Conservation (phyloP, 2,329 filamentous ascomycete genomes). For the Hypoxylon sp. region DNA sequence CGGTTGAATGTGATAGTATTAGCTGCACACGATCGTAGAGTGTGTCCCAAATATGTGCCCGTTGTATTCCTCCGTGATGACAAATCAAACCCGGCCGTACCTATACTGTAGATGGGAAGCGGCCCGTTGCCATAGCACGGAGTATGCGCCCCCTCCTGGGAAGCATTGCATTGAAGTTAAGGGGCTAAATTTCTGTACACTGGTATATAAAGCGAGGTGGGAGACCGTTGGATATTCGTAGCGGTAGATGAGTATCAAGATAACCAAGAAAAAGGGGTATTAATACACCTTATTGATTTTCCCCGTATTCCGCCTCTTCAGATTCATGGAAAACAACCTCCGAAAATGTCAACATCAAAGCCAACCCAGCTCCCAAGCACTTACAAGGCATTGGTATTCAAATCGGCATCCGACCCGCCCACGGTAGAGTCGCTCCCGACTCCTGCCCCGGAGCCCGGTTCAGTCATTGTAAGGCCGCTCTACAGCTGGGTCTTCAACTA, state of each 20-base stretch:
- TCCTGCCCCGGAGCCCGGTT: slow-evolving; percentile 28
- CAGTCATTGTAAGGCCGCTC: slow-evolving; percentile 30
- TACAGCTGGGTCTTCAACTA: slow-evolving; percentile 37
- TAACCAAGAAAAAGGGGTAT: neutral
- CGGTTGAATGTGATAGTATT: neutral
- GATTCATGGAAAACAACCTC: neutral
- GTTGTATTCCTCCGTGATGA: slow-evolving; percentile 20
- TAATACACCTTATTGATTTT: neutral
- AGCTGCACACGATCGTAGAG: neutral
- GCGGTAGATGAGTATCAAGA: neutral
- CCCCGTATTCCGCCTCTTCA: neutral
- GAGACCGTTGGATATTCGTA: neutral
- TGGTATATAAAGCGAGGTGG: neutral
- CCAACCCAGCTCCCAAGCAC: slow-evolving; percentile 23
- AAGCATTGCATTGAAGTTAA: too few species aligned
- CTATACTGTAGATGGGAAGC: neutral
- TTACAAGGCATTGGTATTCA: slow-evolving; percentile 34
- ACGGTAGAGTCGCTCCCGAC: slow-evolving; percentile 20
- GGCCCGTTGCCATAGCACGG: neutral
- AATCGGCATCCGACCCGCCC: slow-evolving; percentile 20
- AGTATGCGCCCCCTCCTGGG: neutral
- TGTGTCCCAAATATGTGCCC: neutral
- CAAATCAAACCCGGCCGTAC: slow-evolving; percentile 13
- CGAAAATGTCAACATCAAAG: slow-evolving; percentile 10
- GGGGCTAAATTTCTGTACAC: neutral